These are phyloP conservation scores for Cadophora sp. DNA, from an alignment of 2,329 filamentous ascomycete species.

Conservation along the genomic window DNA sequence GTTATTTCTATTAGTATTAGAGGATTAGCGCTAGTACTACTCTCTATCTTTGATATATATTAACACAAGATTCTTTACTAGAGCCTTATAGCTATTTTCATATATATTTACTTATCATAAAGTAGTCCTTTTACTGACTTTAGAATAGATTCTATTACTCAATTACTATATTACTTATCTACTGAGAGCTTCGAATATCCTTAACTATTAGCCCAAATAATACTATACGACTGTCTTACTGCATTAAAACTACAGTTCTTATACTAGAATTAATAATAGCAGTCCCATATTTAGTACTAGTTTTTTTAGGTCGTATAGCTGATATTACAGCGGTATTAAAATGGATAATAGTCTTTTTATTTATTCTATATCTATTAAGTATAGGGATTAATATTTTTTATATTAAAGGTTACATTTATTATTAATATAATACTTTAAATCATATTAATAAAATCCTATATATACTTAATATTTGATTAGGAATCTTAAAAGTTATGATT, in stretches of 20 bases:
- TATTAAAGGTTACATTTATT: background rate
- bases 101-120: background rate
- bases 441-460: too few relatives aligned
- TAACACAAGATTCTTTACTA: too few relatives aligned
- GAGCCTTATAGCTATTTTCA: background rate
- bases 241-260: slow-evolving; percentile 5
- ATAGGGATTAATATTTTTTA: background rate
- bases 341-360: background rate
- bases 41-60: too few relatives aligned
- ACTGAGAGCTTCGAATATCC: background rate
- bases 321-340: background rate
- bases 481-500: too few relatives aligned
- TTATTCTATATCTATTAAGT: background rate
- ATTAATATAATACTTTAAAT: too few relatives aligned
- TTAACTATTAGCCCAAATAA: background rate
- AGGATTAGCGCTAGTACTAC: too few relatives aligned
- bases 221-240: background rate
- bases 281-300: background rate
- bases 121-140: background rate
- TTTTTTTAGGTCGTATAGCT: background rate
- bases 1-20: too few relatives aligned
- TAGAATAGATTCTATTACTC: slow-evolving; percentile 1
- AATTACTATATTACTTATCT: background rate
- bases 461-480: too few relatives aligned
- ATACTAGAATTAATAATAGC: slow-evolving; percentile 2